Evolutionary conservation across 1,284 basidiomycete species (phyloP).

Genomic region (Ganoderma boninense): DNA sequence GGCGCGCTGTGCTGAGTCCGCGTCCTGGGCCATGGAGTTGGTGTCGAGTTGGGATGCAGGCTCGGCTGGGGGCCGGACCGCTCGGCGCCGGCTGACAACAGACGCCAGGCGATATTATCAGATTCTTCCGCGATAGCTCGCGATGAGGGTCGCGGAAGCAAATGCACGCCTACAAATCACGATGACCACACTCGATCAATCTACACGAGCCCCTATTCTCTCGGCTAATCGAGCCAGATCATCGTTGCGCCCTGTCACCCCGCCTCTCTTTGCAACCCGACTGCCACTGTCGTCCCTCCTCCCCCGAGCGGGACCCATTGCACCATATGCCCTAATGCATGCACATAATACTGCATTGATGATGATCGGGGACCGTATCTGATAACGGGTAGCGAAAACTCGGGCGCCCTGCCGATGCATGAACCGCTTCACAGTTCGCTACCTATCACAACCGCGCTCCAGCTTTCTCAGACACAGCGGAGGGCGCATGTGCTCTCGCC

Average conservation of each 20-base stretch:
- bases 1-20: neutral
- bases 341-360: slow-evolving; percentile 3
- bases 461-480: slow-evolving; percentile 23
- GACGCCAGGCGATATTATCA: slow-evolving; percentile 26
- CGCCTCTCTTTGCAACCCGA: neutral
- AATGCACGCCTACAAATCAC: slow-evolving; percentile 30
- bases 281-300: neutral
- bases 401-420: neutral
- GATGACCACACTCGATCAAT: slow-evolving; percentile 25
- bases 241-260: neutral
- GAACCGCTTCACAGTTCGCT: slow-evolving; percentile 14
- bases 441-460: slow-evolving; percentile 18
- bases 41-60: neutral
- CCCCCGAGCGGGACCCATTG: neutral
- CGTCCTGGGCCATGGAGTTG: neutral
- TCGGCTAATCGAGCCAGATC: slow-evolving; percentile 7
- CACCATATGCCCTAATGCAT: slow-evolving; percentile 3
- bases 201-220: neutral
- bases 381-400: slow-evolving; percentile 7
- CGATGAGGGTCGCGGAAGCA: slow-evolving; percentile 33
- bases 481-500: slow-evolving; percentile 24
- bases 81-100: slow-evolving; percentile 12
- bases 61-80: slow-evolving; percentile 10
- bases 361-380: slow-evolving; percentile 10
- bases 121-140: slow-evolving; percentile 30